Conservation (phyloP, 23 red algal species). For the Porphyridium purpureum region DNA sequence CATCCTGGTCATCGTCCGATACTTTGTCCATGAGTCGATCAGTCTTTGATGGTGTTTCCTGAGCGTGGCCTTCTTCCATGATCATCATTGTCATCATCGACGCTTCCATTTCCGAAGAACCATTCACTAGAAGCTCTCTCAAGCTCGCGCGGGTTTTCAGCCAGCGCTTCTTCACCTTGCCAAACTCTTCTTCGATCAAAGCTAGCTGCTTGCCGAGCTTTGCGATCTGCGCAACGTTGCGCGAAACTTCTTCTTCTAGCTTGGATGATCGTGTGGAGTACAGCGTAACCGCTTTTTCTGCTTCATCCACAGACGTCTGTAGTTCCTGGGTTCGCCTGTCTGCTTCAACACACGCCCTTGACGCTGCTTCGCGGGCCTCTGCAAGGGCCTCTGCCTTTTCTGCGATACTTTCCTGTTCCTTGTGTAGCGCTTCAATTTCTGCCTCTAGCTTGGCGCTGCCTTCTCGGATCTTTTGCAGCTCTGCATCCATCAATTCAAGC, state of each 20-base stretch:
- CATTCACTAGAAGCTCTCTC: not conserved
- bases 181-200: not conserved
- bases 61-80: no score
- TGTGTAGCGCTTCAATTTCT: slow-evolving; percentile 10
- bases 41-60: no score
- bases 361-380: slow-evolving; percentile 16
- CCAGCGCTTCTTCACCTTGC: not conserved
- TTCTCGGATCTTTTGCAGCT: no score
- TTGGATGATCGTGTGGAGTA: not conserved
- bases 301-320: not conserved
- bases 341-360: slow-evolving; percentile 4
- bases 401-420: slow-evolving; percentile 8
- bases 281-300: not conserved
- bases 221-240: not conserved
- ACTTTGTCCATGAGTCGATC: no score
- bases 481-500: no score
- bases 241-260: not conserved
- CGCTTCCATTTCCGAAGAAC: no score
- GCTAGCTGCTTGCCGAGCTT: not conserved
- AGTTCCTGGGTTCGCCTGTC: not conserved
- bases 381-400: slow-evolving; percentile 28
- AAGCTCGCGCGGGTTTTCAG: not conserved
- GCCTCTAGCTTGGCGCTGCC: no score
- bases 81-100: no score
- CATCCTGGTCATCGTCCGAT: no score